These are phyloP conservation scores for Tulasnella sp. DNA, from an alignment of 768 basidiomycete genomes.

Conservation along the genomic window DNA sequence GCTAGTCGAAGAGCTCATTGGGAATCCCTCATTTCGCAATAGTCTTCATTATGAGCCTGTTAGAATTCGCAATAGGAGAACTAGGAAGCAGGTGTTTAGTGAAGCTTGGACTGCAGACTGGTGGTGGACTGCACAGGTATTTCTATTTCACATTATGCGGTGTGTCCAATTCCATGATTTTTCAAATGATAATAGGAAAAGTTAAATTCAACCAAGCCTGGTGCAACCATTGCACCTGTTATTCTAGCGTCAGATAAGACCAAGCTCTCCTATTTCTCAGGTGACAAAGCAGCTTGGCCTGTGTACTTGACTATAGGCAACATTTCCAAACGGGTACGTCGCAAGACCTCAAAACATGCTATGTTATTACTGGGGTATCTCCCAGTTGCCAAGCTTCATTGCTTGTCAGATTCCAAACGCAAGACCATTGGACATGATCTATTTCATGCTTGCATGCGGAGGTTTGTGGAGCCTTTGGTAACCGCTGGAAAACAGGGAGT, in stretches of 20 bases:
- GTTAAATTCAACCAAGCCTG: conserved; percentile 29
- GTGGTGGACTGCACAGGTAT: conserved; percentile 34
- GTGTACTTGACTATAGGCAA: conserved; percentile 54
- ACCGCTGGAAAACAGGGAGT: conserved; percentile 26
- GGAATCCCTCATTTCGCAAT: conserved; percentile 42
- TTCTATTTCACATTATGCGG: conserved; percentile 31
- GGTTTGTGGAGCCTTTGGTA: conserved; percentile 16
- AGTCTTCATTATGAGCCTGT: conserved; percentile 44
- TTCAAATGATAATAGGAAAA: conserved; percentile 35
- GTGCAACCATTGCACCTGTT: conserved; percentile 49
- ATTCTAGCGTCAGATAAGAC: conserved; percentile 56
- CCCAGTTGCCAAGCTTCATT: conserved; percentile 45
- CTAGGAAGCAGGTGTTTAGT: conserved; percentile 40
- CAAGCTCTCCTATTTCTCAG: conserved; percentile 45
- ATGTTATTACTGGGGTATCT: conserved; percentile 49
- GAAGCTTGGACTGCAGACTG: conserved; percentile 30
- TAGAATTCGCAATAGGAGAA: conserved; percentile 38
- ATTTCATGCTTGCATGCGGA: conserved; percentile 29
- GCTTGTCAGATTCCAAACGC: conserved; percentile 8
- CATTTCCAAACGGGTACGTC: conserved; percentile 48
- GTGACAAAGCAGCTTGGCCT: conserved; percentile 52
- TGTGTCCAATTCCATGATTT: too few relatives aligned
- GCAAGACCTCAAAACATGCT: conserved; percentile 46
- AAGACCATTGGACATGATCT: background rate
- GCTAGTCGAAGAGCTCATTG: conserved; percentile 41